phyloP scores from a whole-genome alignment of 1,139 yeast species.

The Pichia sp. region DNA sequence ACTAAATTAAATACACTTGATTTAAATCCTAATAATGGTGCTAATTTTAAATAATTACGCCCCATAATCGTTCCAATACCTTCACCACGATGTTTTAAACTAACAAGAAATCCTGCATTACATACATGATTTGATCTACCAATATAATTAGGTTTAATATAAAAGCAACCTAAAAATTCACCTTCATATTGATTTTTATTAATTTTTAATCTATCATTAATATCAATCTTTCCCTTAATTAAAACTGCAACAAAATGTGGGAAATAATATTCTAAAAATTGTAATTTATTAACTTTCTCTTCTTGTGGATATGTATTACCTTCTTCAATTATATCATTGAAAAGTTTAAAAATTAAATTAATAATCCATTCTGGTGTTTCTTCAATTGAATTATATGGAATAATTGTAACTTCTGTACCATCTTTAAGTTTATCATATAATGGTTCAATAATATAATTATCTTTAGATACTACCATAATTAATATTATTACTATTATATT shows the following conservation, averaged over 20 bases:
- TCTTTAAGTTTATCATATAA: constrained; percentile 32
- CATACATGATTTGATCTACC: constrained; percentile 77
- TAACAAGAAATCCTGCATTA: constrained; percentile 74
- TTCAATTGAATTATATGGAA: constrained; percentile 60
- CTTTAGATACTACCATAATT: constrained; percentile 22
- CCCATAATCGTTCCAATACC: constrained; percentile 63
- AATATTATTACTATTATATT: no score
- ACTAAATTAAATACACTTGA: constrained; percentile 82
- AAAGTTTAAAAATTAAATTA: constrained; percentile 33
- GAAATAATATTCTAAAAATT: constrained; percentile 40
- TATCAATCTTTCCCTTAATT: constrained; percentile 32
- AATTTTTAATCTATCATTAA: neutral
- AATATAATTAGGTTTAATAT: constrained; percentile 69
- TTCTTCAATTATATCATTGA: constrained; percentile 43
- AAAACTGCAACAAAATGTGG: constrained; percentile 41
- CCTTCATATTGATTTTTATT: no score
- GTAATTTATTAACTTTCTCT: constrained; percentile 28
- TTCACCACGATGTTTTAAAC: constrained; percentile 46
- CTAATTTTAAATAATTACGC: constrained; percentile 52
- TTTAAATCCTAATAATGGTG: constrained; percentile 64
- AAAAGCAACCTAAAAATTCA: constrained; percentile 59
- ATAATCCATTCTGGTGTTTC: constrained; percentile 37
- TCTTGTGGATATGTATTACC: constrained; percentile 47
- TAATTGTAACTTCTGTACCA: constrained; percentile 55
- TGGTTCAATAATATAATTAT: constrained; percentile 30